Percentiles rank a stretch among this genome's conserved stretches.
Evolutionary conservation across 2,329 filamentous ascomycete genomes (phyloP).

Genomic region (Botrytis paeoniae): DNA sequence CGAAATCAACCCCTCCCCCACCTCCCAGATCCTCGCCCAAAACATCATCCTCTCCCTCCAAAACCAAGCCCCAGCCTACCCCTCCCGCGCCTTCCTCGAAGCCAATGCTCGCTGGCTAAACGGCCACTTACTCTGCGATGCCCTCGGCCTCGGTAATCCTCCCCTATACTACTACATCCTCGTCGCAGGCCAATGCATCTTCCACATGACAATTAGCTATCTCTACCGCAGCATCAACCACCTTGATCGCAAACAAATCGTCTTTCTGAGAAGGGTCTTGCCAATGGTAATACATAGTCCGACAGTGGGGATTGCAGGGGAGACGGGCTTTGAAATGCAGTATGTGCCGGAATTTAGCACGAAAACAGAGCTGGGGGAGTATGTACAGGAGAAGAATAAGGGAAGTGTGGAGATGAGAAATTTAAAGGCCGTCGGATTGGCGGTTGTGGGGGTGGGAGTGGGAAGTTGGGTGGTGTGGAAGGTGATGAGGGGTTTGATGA

Average conservation of each 20-base stretch:
- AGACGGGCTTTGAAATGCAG: slow-evolving; percentile 68
- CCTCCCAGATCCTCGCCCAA: slow-evolving; percentile 63
- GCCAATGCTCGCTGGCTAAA: slow-evolving; percentile 70
- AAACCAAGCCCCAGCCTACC: slow-evolving; percentile 61
- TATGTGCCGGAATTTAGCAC: slow-evolving; percentile 57
- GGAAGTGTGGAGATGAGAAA: slow-evolving; percentile 47
- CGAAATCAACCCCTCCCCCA: slow-evolving; percentile 64
- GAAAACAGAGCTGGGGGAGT: slow-evolving; percentile 39
- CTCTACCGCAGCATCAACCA: slow-evolving; percentile 48
- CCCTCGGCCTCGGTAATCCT: slow-evolving; percentile 43
- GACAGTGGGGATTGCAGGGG: slow-evolving; percentile 54
- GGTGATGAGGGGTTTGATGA: not conserved
- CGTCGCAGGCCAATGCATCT: slow-evolving; percentile 33
- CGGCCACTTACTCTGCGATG: slow-evolving; percentile 58
- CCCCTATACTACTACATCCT: slow-evolving; percentile 32
- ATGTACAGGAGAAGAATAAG: slow-evolving; percentile 33
- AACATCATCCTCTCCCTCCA: slow-evolving; percentile 72
- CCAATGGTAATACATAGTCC: not conserved
- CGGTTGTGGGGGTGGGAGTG: slow-evolving; percentile 34
- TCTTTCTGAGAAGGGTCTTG: slow-evolving; percentile 22
- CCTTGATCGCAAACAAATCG: slow-evolving; percentile 50
- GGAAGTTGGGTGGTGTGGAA: not conserved
- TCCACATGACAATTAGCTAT: slow-evolving; percentile 39
- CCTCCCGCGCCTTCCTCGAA: slow-evolving; percentile 63
- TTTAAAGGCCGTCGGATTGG: slow-evolving; percentile 45